A percentile compares a stretch with the other conserved stretches of the same genome.
Evolutionary conservation across 495 filamentous ascomycete genomes (phyloP).

Genomic region (Xylaria cubensis): DNA sequence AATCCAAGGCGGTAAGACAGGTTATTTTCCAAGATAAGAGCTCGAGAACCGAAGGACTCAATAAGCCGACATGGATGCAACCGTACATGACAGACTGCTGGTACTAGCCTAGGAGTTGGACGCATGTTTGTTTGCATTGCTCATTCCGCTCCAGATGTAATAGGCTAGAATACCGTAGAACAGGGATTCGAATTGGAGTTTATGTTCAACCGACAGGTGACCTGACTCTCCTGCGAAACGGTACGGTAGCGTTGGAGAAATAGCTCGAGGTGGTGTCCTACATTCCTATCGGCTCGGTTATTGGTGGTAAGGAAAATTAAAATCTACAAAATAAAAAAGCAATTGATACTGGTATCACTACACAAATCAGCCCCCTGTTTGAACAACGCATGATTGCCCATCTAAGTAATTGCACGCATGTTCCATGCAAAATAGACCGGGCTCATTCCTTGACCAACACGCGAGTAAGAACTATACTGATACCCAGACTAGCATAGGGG

Average conservation of each 20-base stretch:
- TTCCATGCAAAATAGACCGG: background rate
- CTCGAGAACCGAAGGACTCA: background rate
- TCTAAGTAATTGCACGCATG: background rate
- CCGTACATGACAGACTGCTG: background rate
- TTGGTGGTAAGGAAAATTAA: background rate
- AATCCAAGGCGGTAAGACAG: slow-evolving; percentile 1
- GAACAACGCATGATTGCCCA: background rate
- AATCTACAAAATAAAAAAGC: background rate
- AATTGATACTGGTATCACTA: background rate
- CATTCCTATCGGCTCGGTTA: slow-evolving; percentile 10
- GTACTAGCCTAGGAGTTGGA: background rate
- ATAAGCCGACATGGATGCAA: background rate
- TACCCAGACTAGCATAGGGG: background rate
- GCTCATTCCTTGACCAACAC: background rate
- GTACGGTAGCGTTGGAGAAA: background rate
- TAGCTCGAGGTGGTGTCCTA: background rate
- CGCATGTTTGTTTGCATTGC: slow-evolving; percentile 4
- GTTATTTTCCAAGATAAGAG: background rate
- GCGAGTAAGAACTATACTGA: background rate
- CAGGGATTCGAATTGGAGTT: slow-evolving; percentile 10
- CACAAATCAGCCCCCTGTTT: background rate
- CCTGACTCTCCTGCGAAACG: slow-evolving; percentile 12
- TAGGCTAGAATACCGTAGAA: background rate
- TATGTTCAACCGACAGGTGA: slow-evolving; percentile 11
- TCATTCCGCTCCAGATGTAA: background rate